Percentiles rank a stretch among this genome's conserved stretches.
Conservation (phyloP, 345 rosid genomes). For the Crucihimalaya himalaica region DNA sequence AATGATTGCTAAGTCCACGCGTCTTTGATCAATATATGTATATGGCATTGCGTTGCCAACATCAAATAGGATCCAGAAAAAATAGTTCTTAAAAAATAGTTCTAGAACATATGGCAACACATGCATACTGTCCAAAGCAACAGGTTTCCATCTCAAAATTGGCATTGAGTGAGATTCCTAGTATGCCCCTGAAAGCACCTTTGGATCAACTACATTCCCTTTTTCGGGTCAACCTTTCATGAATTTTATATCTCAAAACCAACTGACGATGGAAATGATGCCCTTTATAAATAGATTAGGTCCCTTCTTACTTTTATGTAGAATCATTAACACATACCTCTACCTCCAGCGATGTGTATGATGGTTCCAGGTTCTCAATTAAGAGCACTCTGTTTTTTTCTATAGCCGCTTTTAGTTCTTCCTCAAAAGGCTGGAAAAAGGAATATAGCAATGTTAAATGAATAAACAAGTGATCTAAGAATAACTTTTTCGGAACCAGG, state of each 20-base stretch:
- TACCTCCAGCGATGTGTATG: slow-evolving; percentile 55
- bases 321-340: slow-evolving; percentile 47
- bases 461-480: not conserved
- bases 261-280: not conserved
- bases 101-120: slow-evolving; percentile 9
- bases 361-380: slow-evolving; percentile 60
- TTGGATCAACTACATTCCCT: not conserved
- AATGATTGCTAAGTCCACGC: not conserved
- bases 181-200: slow-evolving; percentile 4
- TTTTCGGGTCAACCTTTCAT: slow-evolving; percentile 9
- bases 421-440: slow-evolving; percentile 51
- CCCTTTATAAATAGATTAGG: not conserved
- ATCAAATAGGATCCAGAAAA: slow-evolving; percentile 1
- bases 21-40: slow-evolving; percentile 3
- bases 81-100: not conserved
- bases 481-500: not conserved
- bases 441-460: slow-evolving; percentile 12
- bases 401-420: slow-evolving; percentile 45
- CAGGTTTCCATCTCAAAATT: slow-evolving; percentile 1
- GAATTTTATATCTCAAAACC: not conserved
- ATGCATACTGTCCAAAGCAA: slow-evolving; percentile 2
- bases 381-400: slow-evolving; percentile 42
- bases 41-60: slow-evolving; percentile 3
- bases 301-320: slow-evolving; percentile 5
- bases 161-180: not conserved